A percentile compares a stretch with the other conserved stretches of the same genome.
Evolutionary conservation across 2,329 filamentous ascomycete genomes (phyloP).

Genomic region (Colletotrichum incanum): DNA sequence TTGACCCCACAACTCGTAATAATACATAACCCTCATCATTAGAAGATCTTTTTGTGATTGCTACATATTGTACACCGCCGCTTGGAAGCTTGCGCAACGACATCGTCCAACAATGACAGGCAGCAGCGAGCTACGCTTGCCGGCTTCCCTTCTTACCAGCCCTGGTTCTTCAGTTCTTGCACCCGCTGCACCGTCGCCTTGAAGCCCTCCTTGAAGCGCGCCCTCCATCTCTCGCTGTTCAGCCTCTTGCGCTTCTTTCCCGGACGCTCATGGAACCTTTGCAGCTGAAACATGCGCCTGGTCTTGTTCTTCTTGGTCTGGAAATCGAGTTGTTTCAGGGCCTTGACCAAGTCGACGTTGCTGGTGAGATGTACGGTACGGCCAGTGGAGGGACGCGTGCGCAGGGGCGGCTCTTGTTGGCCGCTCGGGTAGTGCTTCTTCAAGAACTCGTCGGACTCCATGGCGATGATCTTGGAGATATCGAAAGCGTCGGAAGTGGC

Average conservation of each 20-base stretch:
- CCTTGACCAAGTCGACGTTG: slow-evolving; percentile 62
- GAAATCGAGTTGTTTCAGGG: slow-evolving; percentile 60
- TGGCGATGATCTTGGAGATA: slow-evolving; percentile 55
- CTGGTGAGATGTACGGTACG: slow-evolving; percentile 60
- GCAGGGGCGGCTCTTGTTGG: slow-evolving; percentile 49
- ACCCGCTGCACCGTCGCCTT: slow-evolving; percentile 75
- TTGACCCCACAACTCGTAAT: slow-evolving; percentile 6
- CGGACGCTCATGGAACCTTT: slow-evolving; percentile 82
- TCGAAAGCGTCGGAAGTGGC: slow-evolving; percentile 48
- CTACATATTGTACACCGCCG: slow-evolving; percentile 38
- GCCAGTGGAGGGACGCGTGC: slow-evolving; percentile 60
- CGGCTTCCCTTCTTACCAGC: slow-evolving; percentile 72
- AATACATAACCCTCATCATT: slow-evolving; percentile 22
- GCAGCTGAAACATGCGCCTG: slow-evolving; percentile 66
- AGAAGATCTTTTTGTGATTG: slow-evolving; percentile 15
- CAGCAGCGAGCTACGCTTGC: background rate
- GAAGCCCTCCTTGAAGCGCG: slow-evolving; percentile 79
- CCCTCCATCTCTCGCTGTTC: slow-evolving; percentile 77
- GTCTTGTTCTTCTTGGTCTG: slow-evolving; percentile 70
- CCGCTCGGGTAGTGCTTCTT: slow-evolving; percentile 34
- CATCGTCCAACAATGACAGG: background rate
- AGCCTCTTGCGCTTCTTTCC: slow-evolving; percentile 86
- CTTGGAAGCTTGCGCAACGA: background rate
- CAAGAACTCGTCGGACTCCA: slow-evolving; percentile 48
- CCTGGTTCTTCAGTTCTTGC: slow-evolving; percentile 80